Evolutionary conservation across 73 alveolate genomes (phyloP).

Genomic region (Tetrahymena malaccensis): DNA sequence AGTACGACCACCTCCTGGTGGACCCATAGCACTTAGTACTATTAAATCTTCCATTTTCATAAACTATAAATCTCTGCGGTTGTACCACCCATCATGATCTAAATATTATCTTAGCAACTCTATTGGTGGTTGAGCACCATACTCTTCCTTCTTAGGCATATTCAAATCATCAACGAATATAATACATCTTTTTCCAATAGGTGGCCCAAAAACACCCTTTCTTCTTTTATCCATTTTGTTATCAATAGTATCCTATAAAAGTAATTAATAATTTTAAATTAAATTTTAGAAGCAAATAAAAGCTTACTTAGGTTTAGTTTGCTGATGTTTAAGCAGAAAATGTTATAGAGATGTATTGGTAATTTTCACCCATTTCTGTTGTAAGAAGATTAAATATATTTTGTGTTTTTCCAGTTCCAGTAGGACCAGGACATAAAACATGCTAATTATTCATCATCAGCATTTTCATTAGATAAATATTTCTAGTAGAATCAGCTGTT

Average conservation of each 20-base stretch:
- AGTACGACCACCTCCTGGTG: conserved; percentile 93
- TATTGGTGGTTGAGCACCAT: conserved; percentile 97
- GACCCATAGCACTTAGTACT: conserved; percentile 91
- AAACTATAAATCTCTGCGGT: conserved; percentile 71
- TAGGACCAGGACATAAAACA: conserved; percentile 98
- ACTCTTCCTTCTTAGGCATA: conserved; percentile 95
- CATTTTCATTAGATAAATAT: conserved; percentile 78
- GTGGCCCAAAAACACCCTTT: conserved; percentile 88
- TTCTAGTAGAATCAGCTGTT: conserved; percentile 98
- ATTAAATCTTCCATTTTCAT: conserved; percentile 74
- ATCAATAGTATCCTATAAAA: conserved; percentile 44
- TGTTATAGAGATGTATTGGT: conserved; percentile 74
- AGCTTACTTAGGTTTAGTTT: conserved; percentile 42
- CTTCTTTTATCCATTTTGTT: conserved; percentile 56
- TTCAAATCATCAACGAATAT: conserved; percentile 94
- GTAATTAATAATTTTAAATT: background rate
- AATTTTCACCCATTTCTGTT: conserved; percentile 94
- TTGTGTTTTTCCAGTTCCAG: conserved; percentile 99
- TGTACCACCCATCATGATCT: conserved; percentile 91
- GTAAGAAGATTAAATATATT: conserved; percentile 90
- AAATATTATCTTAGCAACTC: conserved; percentile 89
- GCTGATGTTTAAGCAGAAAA: conserved; percentile 41
- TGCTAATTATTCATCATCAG: conserved; percentile 88
- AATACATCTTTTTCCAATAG: conserved; percentile 78
- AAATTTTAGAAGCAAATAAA: conserved; percentile 2